Conservation (phyloP, 75 land plant species). For the Sequoia sempervirens region DNA sequence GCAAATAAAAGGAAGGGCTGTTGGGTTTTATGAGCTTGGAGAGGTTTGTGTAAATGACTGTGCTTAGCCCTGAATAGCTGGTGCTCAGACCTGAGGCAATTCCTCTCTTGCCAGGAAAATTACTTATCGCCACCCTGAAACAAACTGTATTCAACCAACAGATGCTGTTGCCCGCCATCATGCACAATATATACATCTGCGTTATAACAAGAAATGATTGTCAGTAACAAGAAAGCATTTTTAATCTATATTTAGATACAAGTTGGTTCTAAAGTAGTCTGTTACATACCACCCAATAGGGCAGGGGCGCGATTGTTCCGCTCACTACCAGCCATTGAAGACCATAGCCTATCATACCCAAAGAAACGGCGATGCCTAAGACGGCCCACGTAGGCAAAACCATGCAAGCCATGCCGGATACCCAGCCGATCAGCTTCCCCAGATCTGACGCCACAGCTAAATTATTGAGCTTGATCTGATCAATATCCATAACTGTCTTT, state of each 20-base stretch:
- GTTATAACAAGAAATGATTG: not conserved
- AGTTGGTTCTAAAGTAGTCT: not conserved
- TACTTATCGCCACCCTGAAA: constrained; percentile 46
- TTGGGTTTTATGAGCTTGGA: constrained; percentile 19
- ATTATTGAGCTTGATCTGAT: constrained; percentile 74
- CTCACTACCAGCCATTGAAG: constrained; percentile 54
- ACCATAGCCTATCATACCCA: constrained; percentile 72
- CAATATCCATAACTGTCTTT: constrained; percentile 56
- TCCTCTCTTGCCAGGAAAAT: constrained; percentile 39
- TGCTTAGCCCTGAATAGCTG: constrained; percentile 55
- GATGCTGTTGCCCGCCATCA: constrained; percentile 59
- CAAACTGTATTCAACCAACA: constrained; percentile 74
- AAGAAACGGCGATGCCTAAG: constrained; percentile 41
- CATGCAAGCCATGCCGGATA: constrained; percentile 59
- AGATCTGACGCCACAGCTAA: constrained; percentile 83
- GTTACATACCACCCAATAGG: constrained; percentile 29
- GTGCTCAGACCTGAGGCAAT: constrained; percentile 45
- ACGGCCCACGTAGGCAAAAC: constrained; percentile 65
- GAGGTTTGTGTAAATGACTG: constrained; percentile 48
- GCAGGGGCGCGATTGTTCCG: constrained; percentile 23
- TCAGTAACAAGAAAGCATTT: not conserved
- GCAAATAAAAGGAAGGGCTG: constrained; percentile 25
- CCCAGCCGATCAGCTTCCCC: constrained; percentile 75
- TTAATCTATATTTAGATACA: not conserved
- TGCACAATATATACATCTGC: constrained; percentile 50